Conservation (phyloP, 2,329 filamentous ascomycete genomes). For the Aureobasidium sp. region DNA sequence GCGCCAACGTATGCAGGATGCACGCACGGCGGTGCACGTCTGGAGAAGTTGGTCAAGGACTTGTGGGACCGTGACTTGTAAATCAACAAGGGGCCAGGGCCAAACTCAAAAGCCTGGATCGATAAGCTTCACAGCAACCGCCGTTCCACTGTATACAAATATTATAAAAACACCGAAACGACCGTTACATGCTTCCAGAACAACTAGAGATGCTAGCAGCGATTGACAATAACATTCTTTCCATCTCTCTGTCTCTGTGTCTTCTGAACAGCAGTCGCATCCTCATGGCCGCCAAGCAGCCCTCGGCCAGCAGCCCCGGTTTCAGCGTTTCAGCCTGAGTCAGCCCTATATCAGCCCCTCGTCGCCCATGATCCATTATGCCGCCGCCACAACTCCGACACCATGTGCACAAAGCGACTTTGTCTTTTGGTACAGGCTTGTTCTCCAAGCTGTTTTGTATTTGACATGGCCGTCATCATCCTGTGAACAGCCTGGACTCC, state of each 20-base stretch:
- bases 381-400: neutral
- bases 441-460: neutral
- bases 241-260: neutral
- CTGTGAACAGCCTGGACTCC: neutral
- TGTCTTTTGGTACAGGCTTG: neutral
- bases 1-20: neutral
- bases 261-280: neutral
- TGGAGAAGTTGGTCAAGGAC: neutral
- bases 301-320: neutral
- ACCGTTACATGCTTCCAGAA: neutral
- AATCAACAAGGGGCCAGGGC: slow-evolving; percentile 1
- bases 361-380: neutral
- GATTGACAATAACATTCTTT: neutral
- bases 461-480: neutral
- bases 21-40: neutral
- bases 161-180: neutral
- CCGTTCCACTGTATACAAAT: neutral
- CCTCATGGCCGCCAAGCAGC: neutral
- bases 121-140: slow-evolving; percentile 4
- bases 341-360: slow-evolving; percentile 1
- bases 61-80: neutral
- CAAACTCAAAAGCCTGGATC: neutral
- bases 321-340: slow-evolving; percentile 6
- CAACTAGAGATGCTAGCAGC: neutral
- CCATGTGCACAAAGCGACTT: neutral